Base-by-base conservation (phyloP, 106 monocot species). In the Acanthochlamys bracteata region DNA sequence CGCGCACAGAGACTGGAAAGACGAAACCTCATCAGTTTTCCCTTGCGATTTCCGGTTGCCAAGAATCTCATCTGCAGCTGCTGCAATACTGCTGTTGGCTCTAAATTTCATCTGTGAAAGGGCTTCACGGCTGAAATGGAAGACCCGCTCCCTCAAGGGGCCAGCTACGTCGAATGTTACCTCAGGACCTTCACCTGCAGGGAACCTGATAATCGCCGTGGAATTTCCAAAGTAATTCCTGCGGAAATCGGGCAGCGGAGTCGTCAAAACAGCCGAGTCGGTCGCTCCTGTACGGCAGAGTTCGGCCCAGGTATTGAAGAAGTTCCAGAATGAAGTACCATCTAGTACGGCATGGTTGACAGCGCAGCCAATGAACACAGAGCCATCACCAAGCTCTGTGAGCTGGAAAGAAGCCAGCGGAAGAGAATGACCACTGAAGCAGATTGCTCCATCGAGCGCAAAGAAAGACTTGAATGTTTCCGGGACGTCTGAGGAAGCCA, bases 321-420 rank as follows among this genome's bases (percentile, higher is more conserved):
- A 94, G 63, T 89, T 80, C 93, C 93, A 94, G 74, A 89, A 89
- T 23, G 93, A 94, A 41, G 89, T 89, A 0, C 93, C 89, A 66
- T 94, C 93, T 27, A 82, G 86, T 47, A 89, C 62, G 22, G 93
- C 86, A 73, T 94, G 93, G 81, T 83, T 89, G 62, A 79, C 79
- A 61, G 83, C 61, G 86, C 71, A 72, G 45, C 81, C 93, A 45
- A 94, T 19, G 70, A 94, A 94, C 40, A 89, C 33, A 20, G 80
- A 61, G 39, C 89, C 89, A 68, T 89, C 93, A 33, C 71, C 70
- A 52, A 94, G 89, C 69, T 86, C 86, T 15, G 89, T 94, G 66
- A 94, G 25, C 61, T 81, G 89, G 74, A 94, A 83, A 24, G 89
- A 75, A 9, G 89, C 72, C 56, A 94, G 63, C 23, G 93, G 93